Evolutionary conservation across 129 eudicot species (phyloP).

Genomic region (Logfia minima): DNA sequence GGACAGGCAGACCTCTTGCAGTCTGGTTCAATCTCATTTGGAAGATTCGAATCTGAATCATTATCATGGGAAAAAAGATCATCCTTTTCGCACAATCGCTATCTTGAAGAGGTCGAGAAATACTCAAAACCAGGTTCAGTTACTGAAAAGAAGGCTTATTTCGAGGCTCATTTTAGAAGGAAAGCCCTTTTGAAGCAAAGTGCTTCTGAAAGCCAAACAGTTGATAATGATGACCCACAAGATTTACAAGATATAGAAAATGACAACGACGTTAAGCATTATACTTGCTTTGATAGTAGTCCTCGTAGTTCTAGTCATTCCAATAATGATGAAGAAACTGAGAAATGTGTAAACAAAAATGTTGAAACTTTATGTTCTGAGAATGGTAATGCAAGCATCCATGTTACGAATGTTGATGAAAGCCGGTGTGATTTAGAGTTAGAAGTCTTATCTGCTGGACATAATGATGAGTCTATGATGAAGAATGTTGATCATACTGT

Average conservation of each 20-base stretch:
- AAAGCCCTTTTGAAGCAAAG: slow-evolving; percentile 55
- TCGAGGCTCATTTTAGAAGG: slow-evolving; percentile 73
- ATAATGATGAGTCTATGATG: no score
- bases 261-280: slow-evolving; percentile 19
- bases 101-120: slow-evolving; percentile 85
- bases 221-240: slow-evolving; percentile 39
- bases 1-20: slow-evolving; percentile 62
- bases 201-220: slow-evolving; percentile 43
- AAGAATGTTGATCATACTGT: not conserved
- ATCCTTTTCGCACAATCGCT: slow-evolving; percentile 72
- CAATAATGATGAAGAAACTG: slow-evolving; percentile 30
- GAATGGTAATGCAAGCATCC: slow-evolving; percentile 21
- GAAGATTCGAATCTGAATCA: slow-evolving; percentile 73
- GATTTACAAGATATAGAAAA: slow-evolving; percentile 27
- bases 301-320: slow-evolving; percentile 28
- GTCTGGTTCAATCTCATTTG: slow-evolving; percentile 85
- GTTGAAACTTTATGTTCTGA: slow-evolving; percentile 29
- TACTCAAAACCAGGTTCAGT: slow-evolving; percentile 80
- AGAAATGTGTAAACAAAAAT: slow-evolving; percentile 26
- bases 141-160: slow-evolving; percentile 75
- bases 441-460: no score
- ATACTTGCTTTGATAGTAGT: slow-evolving; percentile 34
- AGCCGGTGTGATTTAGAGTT: not conserved
- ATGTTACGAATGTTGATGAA: not conserved
- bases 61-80: slow-evolving; percentile 88